Percentiles rank a stretch among this genome's conserved stretches.
Conservation (phyloP, 257 asterid genomes). For the Buddleja alternifolia region DNA sequence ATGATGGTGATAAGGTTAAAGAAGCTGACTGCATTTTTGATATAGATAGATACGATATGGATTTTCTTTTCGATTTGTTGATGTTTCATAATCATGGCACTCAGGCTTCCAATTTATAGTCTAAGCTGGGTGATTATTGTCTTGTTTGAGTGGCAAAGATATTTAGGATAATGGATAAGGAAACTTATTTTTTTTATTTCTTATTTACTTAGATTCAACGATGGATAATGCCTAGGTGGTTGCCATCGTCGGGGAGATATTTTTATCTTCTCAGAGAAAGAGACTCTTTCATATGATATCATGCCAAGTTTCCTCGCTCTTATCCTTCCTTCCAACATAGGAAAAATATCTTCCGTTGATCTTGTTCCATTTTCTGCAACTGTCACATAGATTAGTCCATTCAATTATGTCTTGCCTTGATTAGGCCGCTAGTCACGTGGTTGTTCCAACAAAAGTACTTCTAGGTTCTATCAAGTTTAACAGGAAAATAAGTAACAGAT, state of each 20-base stretch:
- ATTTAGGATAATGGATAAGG: slow-evolving; percentile 33
- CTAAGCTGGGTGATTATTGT: too few species aligned
- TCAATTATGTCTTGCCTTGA: background rate
- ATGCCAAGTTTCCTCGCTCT: background rate
- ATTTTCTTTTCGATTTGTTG: too few species aligned
- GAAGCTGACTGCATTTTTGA: slow-evolving; percentile 43
- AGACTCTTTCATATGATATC: background rate
- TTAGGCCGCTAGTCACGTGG: background rate
- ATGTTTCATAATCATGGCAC: background rate
- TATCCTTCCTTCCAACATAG: too few species aligned
- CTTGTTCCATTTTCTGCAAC: background rate
- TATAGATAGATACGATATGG: too few species aligned
- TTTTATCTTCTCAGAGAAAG: background rate
- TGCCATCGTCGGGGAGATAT: background rate
- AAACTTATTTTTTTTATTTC: too few species aligned
- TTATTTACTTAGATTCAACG: background rate
- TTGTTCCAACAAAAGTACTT: too few species aligned
- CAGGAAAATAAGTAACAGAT: too few species aligned
- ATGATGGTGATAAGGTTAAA: slow-evolving; percentile 26
- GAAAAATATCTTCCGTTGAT: slow-evolving; percentile 5
- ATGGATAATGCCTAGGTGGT: slow-evolving; percentile 10
- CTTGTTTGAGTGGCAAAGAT: slow-evolving; percentile 15
- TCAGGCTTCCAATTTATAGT: slow-evolving; percentile 28
- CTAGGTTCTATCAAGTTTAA: too few species aligned
- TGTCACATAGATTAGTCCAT: too few species aligned